phyloP scores from a whole-genome alignment of 768 basidiomycete species.

The Kwoniella heveanensis region DNA sequence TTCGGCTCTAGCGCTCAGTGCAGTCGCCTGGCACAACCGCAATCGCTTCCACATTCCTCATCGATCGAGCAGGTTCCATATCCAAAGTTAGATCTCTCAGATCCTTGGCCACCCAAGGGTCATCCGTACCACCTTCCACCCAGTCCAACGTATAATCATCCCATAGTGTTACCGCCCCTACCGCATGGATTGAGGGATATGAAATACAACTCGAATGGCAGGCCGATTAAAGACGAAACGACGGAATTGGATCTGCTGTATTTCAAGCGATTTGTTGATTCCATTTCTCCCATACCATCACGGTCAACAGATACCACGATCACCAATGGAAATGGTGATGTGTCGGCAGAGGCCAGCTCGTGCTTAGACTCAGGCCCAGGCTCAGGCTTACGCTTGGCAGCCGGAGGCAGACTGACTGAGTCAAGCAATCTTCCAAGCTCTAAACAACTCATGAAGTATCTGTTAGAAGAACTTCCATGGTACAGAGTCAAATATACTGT shows the following conservation, averaged over 20 bases:
- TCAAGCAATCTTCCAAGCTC: background rate
- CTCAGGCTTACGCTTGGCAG: no score
- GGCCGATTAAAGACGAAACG: conserved; percentile 23
- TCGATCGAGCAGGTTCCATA: background rate
- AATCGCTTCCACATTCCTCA: no score
- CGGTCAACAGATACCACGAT: no score
- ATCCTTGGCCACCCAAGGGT: conserved; percentile 29
- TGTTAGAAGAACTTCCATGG: conserved; percentile 49
- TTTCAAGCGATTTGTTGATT: conserved; percentile 47
- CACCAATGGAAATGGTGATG: no score
- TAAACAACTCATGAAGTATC: conserved; percentile 37
- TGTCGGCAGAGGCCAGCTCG: no score
- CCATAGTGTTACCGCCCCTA: conserved; percentile 29
- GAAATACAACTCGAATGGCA: conserved; percentile 24
- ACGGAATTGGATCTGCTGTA: conserved; percentile 46
- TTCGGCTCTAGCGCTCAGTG: background rate
- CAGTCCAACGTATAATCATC: conserved; percentile 35
- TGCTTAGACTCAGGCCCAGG: background rate
- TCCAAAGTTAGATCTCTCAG: background rate
- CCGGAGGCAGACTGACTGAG: no score
- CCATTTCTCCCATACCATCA: background rate
- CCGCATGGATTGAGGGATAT: conserved; percentile 22
- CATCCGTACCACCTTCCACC: conserved; percentile 45
- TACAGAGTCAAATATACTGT: conserved; percentile 52
- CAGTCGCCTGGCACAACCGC: no score